Conservation (phyloP, 2,329 filamentous ascomycete species). For the Fonsecaea monophora region DNA sequence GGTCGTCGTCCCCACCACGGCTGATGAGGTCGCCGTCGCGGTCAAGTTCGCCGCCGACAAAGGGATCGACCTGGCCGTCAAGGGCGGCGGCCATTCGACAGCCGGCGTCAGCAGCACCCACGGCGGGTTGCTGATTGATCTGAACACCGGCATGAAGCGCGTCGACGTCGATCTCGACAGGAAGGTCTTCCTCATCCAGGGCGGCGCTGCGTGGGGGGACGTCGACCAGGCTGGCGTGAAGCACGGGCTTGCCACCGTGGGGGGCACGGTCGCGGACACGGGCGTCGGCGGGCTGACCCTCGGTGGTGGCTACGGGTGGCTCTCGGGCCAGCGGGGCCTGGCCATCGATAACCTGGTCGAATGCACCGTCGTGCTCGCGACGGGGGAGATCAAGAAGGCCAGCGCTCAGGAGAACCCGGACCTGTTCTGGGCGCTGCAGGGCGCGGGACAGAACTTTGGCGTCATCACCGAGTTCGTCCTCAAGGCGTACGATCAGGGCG, state of each 20-base stretch:
- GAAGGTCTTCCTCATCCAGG: slow-evolving; percentile 57
- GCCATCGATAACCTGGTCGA: slow-evolving; percentile 58
- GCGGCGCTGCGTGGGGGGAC: slow-evolving; percentile 62
- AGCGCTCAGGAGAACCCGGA: slow-evolving; percentile 46
- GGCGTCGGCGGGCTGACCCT: slow-evolving; percentile 66
- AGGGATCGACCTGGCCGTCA: slow-evolving; percentile 59
- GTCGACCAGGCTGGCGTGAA: slow-evolving; percentile 60
- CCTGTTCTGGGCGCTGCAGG: slow-evolving; percentile 52
- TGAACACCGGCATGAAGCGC: slow-evolving; percentile 56
- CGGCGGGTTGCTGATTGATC: slow-evolving; percentile 63
- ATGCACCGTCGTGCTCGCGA: slow-evolving; percentile 47
- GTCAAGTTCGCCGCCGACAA: slow-evolving; percentile 55
- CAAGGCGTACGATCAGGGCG: slow-evolving; percentile 45
- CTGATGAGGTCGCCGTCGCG: slow-evolving; percentile 51
- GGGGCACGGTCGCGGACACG: slow-evolving; percentile 68
- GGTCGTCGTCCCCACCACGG: slow-evolving; percentile 52
- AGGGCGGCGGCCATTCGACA: slow-evolving; percentile 64
- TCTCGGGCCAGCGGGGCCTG: slow-evolving; percentile 63
- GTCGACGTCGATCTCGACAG: slow-evolving; percentile 57
- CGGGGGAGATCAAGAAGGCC: slow-evolving; percentile 48
- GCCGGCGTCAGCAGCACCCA: slow-evolving; percentile 58
- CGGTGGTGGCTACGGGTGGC: slow-evolving; percentile 65
- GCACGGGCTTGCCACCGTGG: slow-evolving; percentile 64
- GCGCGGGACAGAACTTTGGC: slow-evolving; percentile 53
- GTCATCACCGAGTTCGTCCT: slow-evolving; percentile 53